Evolutionary conservation across 1,284 basidiomycete genomes (phyloP).

Genomic region (Volvariella surrecta): DNA sequence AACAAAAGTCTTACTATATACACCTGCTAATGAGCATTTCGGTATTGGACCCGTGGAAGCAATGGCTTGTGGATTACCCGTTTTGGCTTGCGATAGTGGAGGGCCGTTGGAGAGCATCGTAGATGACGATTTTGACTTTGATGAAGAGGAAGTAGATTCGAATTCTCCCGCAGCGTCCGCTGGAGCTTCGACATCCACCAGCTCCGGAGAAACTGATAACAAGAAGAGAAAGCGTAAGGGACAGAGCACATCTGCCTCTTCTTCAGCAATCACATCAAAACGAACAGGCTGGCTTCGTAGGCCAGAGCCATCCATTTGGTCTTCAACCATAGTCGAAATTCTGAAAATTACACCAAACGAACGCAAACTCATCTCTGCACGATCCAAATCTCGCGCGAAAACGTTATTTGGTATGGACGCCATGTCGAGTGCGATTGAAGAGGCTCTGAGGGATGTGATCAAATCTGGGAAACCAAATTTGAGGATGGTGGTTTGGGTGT

Average conservation of each 20-base stretch:
- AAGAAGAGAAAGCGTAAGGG: slow-evolving; percentile 9
- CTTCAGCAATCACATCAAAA: slow-evolving; percentile 15
- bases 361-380: slow-evolving; percentile 37
- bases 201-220: too few species aligned
- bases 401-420: slow-evolving; percentile 53
- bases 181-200: too few species aligned
- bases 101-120: slow-evolving; percentile 90
- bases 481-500: slow-evolving; percentile 16
- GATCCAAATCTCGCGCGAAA: slow-evolving; percentile 53
- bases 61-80: slow-evolving; percentile 88
- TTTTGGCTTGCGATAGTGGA: slow-evolving; percentile 84
- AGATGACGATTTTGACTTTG: slow-evolving; percentile 13
- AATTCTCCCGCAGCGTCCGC: too few species aligned
- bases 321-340: slow-evolving; percentile 48
- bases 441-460: slow-evolving; percentile 43
- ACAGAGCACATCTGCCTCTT: slow-evolving; percentile 10
- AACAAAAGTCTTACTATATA: slow-evolving; percentile 81
- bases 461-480: slow-evolving; percentile 33
- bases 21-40: slow-evolving; percentile 94
- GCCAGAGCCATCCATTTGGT: slow-evolving; percentile 62
- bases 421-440: slow-evolving; percentile 52
- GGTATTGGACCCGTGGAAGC: slow-evolving; percentile 96
- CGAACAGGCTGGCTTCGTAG: slow-evolving; percentile 65
- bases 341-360: slow-evolving; percentile 39
- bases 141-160: too few species aligned